phyloP scores from a whole-genome alignment of 257 asterid genomes.

The Fraxinus americana region DNA sequence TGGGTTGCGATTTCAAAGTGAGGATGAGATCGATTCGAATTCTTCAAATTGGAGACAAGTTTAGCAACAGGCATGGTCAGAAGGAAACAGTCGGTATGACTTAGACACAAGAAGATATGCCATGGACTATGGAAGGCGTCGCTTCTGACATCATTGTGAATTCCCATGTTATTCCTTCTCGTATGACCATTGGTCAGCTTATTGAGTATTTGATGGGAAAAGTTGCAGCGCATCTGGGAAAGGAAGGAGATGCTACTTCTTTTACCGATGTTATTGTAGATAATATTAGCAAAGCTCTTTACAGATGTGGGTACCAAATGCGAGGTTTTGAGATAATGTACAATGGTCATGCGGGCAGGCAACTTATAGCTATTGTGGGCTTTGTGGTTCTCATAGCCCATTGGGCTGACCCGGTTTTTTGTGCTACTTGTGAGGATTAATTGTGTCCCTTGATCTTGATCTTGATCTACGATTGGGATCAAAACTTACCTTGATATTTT shows the following conservation, averaged over 20 bases:
- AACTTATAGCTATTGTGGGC: conserved; percentile 63
- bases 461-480: too few species aligned
- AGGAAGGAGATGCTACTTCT: conserved; percentile 97
- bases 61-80: conserved; percentile 96
- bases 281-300: conserved; percentile 89
- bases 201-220: conserved; percentile 97
- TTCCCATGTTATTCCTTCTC: conserved; percentile 98
- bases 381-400: too few species aligned
- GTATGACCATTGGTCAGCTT: conserved; percentile 95
- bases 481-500: too few species aligned
- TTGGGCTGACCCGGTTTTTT: too few species aligned
- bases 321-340: conserved; percentile 98
- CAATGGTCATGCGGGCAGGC: conserved; percentile 91
- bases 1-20: conserved; percentile 86
- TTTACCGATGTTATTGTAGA: conserved; percentile 96
- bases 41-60: conserved; percentile 96
- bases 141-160: conserved; percentile 87
- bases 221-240: conserved; percentile 99
- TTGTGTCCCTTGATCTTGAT: too few species aligned
- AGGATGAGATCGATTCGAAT: conserved; percentile 90
- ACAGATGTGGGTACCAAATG: conserved; percentile 97
- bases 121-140: conserved; percentile 91
- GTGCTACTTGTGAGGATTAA: too few species aligned
- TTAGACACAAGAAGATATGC: conserved; percentile 99
- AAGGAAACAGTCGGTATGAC: conserved; percentile 98